Evolutionary conservation across 148 eudicot species (phyloP).

Genomic region (Camellia sinensis): DNA sequence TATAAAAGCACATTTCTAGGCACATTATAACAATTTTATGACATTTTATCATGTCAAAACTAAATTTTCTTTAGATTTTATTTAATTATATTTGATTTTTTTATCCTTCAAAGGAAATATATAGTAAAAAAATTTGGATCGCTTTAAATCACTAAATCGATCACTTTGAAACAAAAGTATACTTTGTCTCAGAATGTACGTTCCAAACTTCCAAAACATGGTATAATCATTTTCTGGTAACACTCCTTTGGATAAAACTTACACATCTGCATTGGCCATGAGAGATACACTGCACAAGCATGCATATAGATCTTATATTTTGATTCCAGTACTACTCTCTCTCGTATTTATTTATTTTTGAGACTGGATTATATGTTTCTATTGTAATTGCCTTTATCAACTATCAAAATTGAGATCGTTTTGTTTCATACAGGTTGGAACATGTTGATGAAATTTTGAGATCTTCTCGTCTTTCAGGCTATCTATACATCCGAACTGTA

Average conservation of each 20-base stretch:
- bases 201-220: too few species aligned
- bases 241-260: not conserved
- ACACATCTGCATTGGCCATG: not conserved
- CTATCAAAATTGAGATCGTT: not conserved
- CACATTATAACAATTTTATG: too few species aligned
- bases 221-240: not conserved
- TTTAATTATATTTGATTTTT: too few species aligned
- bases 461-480: constrained; percentile 77
- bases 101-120: too few species aligned
- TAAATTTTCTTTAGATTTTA: too few species aligned
- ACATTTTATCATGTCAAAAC: too few species aligned
- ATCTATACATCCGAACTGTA: constrained; percentile 70
- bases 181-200: too few species aligned
- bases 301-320: not conserved
- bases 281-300: not conserved
- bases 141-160: too few species aligned
- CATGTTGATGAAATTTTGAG: constrained; percentile 73
- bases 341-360: not conserved
- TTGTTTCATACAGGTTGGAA: constrained; percentile 54
- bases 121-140: too few species aligned
- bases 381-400: not conserved
- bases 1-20: too few species aligned
- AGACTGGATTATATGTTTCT: not conserved
- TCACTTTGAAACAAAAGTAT: too few species aligned
- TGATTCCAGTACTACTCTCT: not conserved